phyloP scores from a whole-genome alignment of 257 asterid species.

The Petrea volubilis region DNA sequence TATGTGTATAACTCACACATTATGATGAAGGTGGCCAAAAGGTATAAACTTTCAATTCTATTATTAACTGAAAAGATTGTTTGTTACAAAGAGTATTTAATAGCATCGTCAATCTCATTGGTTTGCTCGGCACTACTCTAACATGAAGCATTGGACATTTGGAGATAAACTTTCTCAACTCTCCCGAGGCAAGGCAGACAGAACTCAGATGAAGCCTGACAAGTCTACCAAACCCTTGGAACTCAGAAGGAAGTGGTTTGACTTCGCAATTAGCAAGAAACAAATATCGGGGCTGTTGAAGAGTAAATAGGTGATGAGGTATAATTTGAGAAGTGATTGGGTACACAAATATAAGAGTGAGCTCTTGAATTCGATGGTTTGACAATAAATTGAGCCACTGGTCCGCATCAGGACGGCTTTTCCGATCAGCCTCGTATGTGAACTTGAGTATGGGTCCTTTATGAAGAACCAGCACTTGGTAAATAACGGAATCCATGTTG shows the following conservation, averaged over 20 bases:
- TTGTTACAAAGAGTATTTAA: too few relatives aligned
- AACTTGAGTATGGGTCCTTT: background rate
- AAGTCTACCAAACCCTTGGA: background rate
- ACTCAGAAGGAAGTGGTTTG: background rate
- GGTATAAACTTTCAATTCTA: too few relatives aligned
- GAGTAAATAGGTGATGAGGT: background rate
- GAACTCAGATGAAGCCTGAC: background rate
- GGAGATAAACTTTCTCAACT: background rate
- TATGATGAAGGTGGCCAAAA: too few relatives aligned
- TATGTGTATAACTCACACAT: too few relatives aligned
- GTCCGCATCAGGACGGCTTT: too few relatives aligned
- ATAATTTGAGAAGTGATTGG: background rate
- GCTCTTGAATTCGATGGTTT: background rate
- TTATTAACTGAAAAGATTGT: too few relatives aligned
- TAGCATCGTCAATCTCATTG: too few relatives aligned
- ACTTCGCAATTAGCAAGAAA: background rate
- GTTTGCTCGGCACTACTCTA: too few relatives aligned
- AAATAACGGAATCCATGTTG: background rate
- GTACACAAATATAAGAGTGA: background rate
- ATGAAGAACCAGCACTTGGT: background rate
- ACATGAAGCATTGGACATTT: conserved; percentile 5
- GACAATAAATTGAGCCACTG: background rate
- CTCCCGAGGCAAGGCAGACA: background rate
- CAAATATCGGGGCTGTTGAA: background rate
- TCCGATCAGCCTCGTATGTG: background rate